These are phyloP conservation scores for Endoconidiophora polonica DNA, from an alignment of 2,329 filamentous ascomycete genomes.

Conservation along the genomic window DNA sequence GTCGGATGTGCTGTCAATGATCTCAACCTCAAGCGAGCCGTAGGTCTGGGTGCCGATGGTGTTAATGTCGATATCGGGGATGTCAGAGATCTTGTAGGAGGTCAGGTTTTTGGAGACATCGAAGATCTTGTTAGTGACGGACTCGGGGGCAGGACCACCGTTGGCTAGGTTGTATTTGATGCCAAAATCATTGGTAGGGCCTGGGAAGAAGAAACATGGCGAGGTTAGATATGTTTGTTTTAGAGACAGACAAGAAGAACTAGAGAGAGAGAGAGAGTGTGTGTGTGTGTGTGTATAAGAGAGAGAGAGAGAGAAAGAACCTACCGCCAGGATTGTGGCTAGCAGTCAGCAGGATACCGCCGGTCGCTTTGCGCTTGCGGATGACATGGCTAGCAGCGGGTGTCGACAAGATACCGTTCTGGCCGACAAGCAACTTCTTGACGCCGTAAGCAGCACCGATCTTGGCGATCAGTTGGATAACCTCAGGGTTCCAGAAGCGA, in stretches of 20 bases:
- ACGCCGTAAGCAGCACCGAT: constrained; percentile 94
- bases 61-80: constrained; percentile 71
- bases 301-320: constrained; percentile 17
- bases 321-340: constrained; percentile 95
- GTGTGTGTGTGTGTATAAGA: constrained; percentile 1
- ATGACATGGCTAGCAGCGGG: constrained; percentile 94
- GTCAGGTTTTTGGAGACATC: constrained; percentile 77
- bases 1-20: constrained; percentile 83
- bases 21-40: constrained; percentile 78
- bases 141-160: constrained; percentile 86
- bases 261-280: background rate
- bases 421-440: constrained; percentile 95
- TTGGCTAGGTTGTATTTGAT: constrained; percentile 99
- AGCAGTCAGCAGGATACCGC: constrained; percentile 89
- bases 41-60: constrained; percentile 73
- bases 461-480: constrained; percentile 91
- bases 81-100: constrained; percentile 80
- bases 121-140: constrained; percentile 96
- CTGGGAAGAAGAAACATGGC: constrained; percentile 25
- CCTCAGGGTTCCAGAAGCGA: constrained; percentile 92
- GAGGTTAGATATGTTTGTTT: background rate
- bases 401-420: constrained; percentile 91
- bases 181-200: constrained; percentile 86
- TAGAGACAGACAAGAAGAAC: background rate
- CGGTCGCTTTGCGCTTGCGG: constrained; percentile 83